These are phyloP conservation scores for Amanita subjunquillea DNA, from an alignment of 768 basidiomycete genomes.

Conservation along the genomic window DNA sequence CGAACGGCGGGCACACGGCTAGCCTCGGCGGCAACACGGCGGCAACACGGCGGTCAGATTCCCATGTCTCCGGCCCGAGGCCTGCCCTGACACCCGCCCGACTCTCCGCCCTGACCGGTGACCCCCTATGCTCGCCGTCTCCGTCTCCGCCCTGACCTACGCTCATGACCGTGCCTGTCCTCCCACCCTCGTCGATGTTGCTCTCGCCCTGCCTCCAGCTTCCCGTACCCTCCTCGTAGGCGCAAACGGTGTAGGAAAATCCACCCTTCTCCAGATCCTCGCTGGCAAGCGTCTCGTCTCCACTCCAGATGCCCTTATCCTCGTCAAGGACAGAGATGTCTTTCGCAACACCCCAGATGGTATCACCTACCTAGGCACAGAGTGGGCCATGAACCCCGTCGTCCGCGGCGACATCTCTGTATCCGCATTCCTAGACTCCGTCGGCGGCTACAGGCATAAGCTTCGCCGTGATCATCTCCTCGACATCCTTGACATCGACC, in stretches of 20 bases:
- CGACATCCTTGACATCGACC: slow-evolving; percentile 88
- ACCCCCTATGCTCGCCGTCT: slow-evolving; percentile 19
- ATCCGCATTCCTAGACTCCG: slow-evolving; percentile 90
- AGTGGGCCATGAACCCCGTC: slow-evolving; percentile 98
- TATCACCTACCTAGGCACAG: slow-evolving; percentile 85
- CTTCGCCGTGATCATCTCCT: slow-evolving; percentile 77
- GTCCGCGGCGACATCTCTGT: slow-evolving; percentile 90
- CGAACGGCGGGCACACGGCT: too few relatives aligned
- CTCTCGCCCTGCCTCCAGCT: slow-evolving; percentile 58
- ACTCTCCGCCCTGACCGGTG: too few relatives aligned
- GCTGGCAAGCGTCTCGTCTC: slow-evolving; percentile 84
- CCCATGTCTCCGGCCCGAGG: too few relatives aligned
- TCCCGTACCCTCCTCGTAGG: slow-evolving; percentile 64
- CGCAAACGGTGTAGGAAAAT: slow-evolving; percentile 60
- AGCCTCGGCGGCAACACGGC: too few relatives aligned
- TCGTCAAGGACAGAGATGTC: slow-evolving; percentile 75
- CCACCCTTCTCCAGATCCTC: slow-evolving; percentile 88
- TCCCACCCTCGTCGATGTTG: slow-evolving; percentile 55
- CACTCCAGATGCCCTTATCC: slow-evolving; percentile 39
- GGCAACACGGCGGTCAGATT: too few relatives aligned
- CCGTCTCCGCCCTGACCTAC: slow-evolving; percentile 48
- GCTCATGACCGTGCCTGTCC: slow-evolving; percentile 26
- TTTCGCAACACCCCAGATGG: slow-evolving; percentile 80
- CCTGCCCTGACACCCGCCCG: too few relatives aligned
- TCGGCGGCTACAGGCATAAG: slow-evolving; percentile 93